These are phyloP conservation scores for Phytophthora ohioensis DNA, from an alignment of 352 stramenopile genomes.

Conservation along the genomic window DNA sequence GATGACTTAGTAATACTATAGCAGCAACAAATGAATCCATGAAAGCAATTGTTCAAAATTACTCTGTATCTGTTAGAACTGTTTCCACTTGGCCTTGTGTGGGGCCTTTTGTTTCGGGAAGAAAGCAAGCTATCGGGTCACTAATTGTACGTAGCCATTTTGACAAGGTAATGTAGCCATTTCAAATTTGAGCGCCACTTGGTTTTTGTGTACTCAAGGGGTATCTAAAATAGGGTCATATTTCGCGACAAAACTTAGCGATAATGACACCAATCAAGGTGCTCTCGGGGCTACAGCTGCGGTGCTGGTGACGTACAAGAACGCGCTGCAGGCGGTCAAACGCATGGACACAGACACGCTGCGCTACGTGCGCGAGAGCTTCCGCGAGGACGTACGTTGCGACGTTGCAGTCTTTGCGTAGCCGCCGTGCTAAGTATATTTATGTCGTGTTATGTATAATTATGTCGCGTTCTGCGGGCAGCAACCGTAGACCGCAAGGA, in stretches of 20 bases:
- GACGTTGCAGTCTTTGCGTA: neutral
- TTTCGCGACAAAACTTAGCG: neutral
- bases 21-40: too few relatives aligned
- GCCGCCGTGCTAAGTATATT: neutral
- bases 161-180: too few relatives aligned
- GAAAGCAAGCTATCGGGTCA: too few relatives aligned
- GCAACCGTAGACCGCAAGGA: conserved; percentile 68
- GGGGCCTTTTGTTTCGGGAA: too few relatives aligned
- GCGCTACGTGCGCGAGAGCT: conserved; percentile 79
- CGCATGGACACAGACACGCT: conserved; percentile 59
- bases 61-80: too few relatives aligned
- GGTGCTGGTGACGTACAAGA: conserved; percentile 78
- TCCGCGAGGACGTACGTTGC: conserved; percentile 69
- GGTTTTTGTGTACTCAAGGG: too few relatives aligned
- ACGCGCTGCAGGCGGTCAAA: conserved; percentile 60
- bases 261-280: conserved; percentile 14
- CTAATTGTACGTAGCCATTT: too few relatives aligned
- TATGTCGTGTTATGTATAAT: conserved; percentile 2
- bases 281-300: conserved; percentile 82
- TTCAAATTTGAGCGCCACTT: too few relatives aligned
- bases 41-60: too few relatives aligned
- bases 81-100: too few relatives aligned
- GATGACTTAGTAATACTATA: too few relatives aligned
- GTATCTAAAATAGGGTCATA: too few relatives aligned
- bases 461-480: conserved; percentile 39